Evolutionary conservation across 2,329 filamentous ascomycete genomes (phyloP), one percentile per base, ranked within the genome.

Genomic region (Pezicula radicicola): DNA sequence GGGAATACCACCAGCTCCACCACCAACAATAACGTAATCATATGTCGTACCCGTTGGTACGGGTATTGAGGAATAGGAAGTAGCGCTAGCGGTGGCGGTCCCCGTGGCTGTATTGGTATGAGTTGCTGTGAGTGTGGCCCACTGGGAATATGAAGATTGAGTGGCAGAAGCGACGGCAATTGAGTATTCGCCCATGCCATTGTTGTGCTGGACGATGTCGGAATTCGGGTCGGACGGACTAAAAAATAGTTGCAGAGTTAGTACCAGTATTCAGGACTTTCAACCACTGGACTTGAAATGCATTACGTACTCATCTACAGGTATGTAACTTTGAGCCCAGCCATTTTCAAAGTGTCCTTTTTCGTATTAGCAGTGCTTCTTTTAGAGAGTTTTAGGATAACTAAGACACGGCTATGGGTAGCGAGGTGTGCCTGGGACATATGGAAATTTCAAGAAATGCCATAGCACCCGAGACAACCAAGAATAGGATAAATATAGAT

Each of bases 11-110:
- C 76, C 77, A 55, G 74, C 76, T 46, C 78, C 77, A 59, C 77
- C 77, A 51, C 78, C 77, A 58, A 80, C 72, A 52, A 80, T 76
- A 51, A 81, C 76, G 58, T 78, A 80, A 60, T 81, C 78, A 61
- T 78, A 80, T 52, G 73, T 70, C 54, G 74, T 72, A 21, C 69
- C 65, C 37, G 73, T 67, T 21, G 76, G 75, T 53, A 59, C 73
- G 68, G 53, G 76, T 69, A 57, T 74, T 71, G 40, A 68, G 67
- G 45, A 75, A 72, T 36, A 77, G 69, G 37, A 77, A 63, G 55
- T 75, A 72, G 66, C 75, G 73, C 61, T 65, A 7, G 64, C 53
- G 4, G 63, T 60, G 10, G 59, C 53, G 27, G 67, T 60, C 3
- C 49, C 50, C 13, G 55, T 63, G 8, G 52, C 46, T 54, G 55